Evolutionary conservation across 306 rosid species (phyloP).

Genomic region (Ziziphus jujuba): DNA sequence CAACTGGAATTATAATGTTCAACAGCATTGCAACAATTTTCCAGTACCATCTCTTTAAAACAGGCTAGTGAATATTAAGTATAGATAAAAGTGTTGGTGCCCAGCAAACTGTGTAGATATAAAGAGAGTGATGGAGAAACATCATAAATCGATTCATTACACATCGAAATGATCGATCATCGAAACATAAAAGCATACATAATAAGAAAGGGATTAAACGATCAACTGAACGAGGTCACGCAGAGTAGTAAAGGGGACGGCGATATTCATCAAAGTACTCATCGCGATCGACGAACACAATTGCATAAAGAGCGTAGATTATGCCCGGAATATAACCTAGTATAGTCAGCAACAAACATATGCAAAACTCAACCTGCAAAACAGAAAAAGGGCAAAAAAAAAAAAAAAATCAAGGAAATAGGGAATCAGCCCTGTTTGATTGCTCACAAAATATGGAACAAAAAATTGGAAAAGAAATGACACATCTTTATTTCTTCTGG

Average conservation of each 20-base stretch:
- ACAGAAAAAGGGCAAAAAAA: too few species aligned
- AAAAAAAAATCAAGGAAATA: too few species aligned
- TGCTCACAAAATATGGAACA: neutral
- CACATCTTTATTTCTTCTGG: neutral
- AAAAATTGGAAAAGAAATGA: neutral
- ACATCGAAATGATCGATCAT: neutral
- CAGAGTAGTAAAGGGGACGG: constrained; percentile 74
- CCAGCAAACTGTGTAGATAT: too few species aligned
- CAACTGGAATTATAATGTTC: too few species aligned
- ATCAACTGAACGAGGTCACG: neutral
- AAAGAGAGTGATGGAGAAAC: too few species aligned
- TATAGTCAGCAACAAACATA: constrained; percentile 79
- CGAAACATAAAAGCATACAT: neutral
- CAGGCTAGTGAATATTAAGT: neutral
- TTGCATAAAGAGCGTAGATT: constrained; percentile 85
- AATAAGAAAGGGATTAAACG: neutral
- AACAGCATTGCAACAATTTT: too few species aligned
- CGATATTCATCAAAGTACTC: constrained; percentile 79
- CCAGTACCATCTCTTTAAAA: neutral
- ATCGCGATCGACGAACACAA: constrained; percentile 81
- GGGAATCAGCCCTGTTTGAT: too few species aligned
- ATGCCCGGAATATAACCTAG: constrained; percentile 93
- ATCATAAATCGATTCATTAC: neutral
- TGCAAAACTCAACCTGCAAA: constrained; percentile 68
- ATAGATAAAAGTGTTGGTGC: neutral